Percentiles rank a stretch among this genome's conserved stretches.
Conservation (phyloP, 108 stramenopile genomes). For the Licmophora abbreviata region DNA sequence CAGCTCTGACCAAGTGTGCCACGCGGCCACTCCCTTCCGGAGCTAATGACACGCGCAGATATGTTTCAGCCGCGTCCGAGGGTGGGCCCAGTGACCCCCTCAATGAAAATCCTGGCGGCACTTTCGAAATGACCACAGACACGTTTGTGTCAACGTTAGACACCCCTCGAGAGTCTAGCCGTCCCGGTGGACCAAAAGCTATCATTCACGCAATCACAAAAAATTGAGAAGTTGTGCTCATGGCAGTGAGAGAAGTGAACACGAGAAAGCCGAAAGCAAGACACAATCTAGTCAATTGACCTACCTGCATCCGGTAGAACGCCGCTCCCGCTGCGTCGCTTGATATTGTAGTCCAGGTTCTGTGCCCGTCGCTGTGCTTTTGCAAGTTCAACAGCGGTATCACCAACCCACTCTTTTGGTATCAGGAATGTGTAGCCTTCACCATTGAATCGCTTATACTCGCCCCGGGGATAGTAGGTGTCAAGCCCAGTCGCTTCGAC, state of each 20-base stretch:
- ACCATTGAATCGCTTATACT: conserved; percentile 44
- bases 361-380: conserved; percentile 46
- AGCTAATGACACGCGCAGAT: conserved; percentile 42
- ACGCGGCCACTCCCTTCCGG: conserved; percentile 43
- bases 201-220: no score
- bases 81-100: conserved; percentile 44
- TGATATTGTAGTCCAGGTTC: conserved; percentile 55
- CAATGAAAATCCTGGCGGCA: conserved; percentile 39
- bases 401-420: conserved; percentile 81
- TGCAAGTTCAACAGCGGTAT: conserved; percentile 61
- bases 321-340: conserved; percentile 1
- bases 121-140: conserved; percentile 44
- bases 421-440: conserved; percentile 55
- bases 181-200: conserved; percentile 70
- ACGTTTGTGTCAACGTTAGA: conserved; percentile 67
- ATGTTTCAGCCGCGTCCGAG: conserved; percentile 45
- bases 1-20: conserved; percentile 39
- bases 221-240: no score
- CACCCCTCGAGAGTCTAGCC: conserved; percentile 35
- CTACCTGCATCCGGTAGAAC: conserved; percentile 15
- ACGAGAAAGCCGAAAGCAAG: background rate
- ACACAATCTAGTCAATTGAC: background rate
- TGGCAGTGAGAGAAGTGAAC: background rate
- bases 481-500: conserved; percentile 55
- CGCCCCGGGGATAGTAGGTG: conserved; percentile 48